These are phyloP conservation scores for Lepidium africanum DNA, from an alignment of 345 rosid species.

Conservation along the genomic window DNA sequence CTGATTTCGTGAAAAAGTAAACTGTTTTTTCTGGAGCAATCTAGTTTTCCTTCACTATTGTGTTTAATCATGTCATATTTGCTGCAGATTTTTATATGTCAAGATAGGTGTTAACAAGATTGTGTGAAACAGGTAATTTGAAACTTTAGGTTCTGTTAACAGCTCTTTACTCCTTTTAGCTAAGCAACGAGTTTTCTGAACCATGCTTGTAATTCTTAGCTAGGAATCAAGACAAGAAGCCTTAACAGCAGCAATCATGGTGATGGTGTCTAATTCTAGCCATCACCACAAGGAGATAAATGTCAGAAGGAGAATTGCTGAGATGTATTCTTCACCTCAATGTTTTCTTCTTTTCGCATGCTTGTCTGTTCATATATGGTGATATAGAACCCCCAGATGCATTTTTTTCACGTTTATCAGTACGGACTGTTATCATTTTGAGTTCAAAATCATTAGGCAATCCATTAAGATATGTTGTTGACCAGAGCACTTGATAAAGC, in stretches of 20 bases:
- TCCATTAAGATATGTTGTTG: not conserved
- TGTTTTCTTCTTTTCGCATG: not conserved
- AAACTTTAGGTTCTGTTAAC: not conserved
- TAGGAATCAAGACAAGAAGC: slow-evolving; percentile 2
- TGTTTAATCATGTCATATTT: not conserved
- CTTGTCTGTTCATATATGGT: not conserved
- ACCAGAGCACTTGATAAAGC: not conserved
- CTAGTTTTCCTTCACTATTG: not conserved
- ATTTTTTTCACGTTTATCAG: not conserved
- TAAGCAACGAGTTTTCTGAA: not conserved
- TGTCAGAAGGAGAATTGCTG: slow-evolving; percentile 62
- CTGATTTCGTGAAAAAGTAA: not conserved
- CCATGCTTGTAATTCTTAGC: not conserved
- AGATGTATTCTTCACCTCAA: slow-evolving; percentile 39
- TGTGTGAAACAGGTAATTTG: not conserved
- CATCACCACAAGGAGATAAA: slow-evolving; percentile 59
- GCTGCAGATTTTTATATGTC: not conserved
- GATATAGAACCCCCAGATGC: not conserved
- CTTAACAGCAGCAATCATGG: slow-evolving; percentile 13
- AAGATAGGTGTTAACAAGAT: not conserved
- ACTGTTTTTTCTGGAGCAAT: not conserved
- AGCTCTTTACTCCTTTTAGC: not conserved
- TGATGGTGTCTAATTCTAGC: slow-evolving; percentile 45
- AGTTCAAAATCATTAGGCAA: not conserved
- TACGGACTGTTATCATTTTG: not conserved